phyloP scores from a whole-genome alignment of 1,284 basidiomycete genomes.

The Ceratobasidium sp. region DNA sequence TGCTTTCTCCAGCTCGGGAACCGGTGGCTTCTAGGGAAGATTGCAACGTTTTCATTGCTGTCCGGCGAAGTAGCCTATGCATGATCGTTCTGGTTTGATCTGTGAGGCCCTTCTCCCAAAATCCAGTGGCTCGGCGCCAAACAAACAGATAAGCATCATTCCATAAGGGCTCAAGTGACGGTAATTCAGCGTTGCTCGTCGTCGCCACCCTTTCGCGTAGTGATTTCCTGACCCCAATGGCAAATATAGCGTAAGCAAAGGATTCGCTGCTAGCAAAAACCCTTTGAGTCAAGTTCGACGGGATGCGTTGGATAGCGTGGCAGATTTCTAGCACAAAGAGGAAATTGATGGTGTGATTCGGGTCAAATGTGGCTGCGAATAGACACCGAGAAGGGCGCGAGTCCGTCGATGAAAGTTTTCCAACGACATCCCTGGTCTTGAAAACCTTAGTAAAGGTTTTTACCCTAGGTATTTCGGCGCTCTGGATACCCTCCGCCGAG shows the following conservation, averaged over 20 bases:
- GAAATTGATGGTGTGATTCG: not conserved
- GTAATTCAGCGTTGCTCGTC: not conserved
- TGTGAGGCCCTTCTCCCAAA: constrained; percentile 5
- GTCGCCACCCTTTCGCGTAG: not conserved
- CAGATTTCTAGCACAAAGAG: not conserved
- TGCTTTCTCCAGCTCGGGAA: not conserved
- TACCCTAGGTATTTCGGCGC: too few species aligned
- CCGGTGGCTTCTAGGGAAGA: not conserved
- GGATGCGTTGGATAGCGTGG: not conserved
- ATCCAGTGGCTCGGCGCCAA: not conserved
- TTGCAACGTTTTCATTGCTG: not conserved
- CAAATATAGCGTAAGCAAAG: constrained; percentile 1
- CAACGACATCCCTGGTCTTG: not conserved
- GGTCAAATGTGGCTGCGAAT: not conserved
- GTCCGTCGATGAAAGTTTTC: not conserved
- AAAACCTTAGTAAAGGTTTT: too few species aligned
- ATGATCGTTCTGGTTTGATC: not conserved
- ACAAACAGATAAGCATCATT: constrained; percentile 16
- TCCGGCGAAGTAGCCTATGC: not conserved
- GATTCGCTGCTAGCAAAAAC: not conserved
- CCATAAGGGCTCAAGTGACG: constrained; percentile 14
- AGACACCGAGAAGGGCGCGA: not conserved
- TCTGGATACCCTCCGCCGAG: too few species aligned
- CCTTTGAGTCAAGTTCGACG: not conserved
- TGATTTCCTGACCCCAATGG: not conserved